Conservation (phyloP, 352 stramenopile species). For the Globisporangium spiculum region DNA sequence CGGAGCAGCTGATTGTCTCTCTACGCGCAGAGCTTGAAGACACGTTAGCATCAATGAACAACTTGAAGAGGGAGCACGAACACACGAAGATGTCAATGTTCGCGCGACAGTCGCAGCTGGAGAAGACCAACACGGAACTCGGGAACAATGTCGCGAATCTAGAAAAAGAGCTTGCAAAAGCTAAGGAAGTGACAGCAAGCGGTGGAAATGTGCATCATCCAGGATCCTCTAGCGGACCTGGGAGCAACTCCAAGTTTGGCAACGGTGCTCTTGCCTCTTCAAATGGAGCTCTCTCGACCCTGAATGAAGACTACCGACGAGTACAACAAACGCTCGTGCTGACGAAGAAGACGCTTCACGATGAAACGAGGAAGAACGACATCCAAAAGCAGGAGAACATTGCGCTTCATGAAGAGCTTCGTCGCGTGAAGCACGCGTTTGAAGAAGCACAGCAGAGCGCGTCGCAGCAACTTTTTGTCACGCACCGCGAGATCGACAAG, state of each 20-base stretch:
- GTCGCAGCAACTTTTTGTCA: slow-evolving; percentile 34
- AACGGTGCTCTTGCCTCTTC: slow-evolving; percentile 11
- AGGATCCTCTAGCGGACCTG: neutral
- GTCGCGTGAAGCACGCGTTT: slow-evolving; percentile 42
- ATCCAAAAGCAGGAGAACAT: slow-evolving; percentile 67
- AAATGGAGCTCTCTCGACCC: slow-evolving; percentile 22
- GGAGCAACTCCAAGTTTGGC: slow-evolving; percentile 6
- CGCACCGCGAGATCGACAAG: slow-evolving; percentile 37
- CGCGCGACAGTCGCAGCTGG: slow-evolving; percentile 65
- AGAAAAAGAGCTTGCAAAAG: slow-evolving; percentile 53
- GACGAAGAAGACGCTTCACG: slow-evolving; percentile 75
- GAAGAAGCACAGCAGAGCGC: slow-evolving; percentile 32
- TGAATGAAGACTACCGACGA: slow-evolving; percentile 56
- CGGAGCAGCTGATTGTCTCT: slow-evolving; percentile 56
- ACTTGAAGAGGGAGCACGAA: slow-evolving; percentile 60
- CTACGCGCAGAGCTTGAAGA: slow-evolving; percentile 68
- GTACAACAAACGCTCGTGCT: slow-evolving; percentile 62
- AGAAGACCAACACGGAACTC: slow-evolving; percentile 73
- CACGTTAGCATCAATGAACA: slow-evolving; percentile 48
- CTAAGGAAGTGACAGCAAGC: slow-evolving; percentile 25
- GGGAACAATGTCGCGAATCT: slow-evolving; percentile 61
- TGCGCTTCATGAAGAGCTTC: slow-evolving; percentile 51
- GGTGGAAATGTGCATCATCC: neutral
- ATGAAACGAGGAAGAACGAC: slow-evolving; percentile 63
- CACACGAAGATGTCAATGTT: slow-evolving; percentile 72